Base-by-base conservation (phyloP, 2,329 filamentous ascomycete genomes). In the Colletotrichum lentis region DNA sequence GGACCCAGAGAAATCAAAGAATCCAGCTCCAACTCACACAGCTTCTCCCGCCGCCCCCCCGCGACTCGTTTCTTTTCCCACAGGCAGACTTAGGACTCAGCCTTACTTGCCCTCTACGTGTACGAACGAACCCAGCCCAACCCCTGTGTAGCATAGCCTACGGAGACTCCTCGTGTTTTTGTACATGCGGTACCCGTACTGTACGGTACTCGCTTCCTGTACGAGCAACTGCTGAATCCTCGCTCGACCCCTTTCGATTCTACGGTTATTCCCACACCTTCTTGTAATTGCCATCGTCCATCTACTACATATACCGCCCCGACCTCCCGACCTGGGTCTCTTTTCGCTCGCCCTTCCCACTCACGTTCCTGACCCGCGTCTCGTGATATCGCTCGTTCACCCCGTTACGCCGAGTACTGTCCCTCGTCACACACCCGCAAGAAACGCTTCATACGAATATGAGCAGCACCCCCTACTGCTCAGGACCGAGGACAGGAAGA, bases 401-500 rank as follows among this genome's bases (percentile, higher is more conserved):
- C 14, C 43, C 52, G 22, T 62, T 52, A 58, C 62, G 62, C 54
- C 41, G 54, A 64, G 31, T 16, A 14, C 47, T 55, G 39, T 35
- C 41, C 18, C 27, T 46, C 41, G 55, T 56, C 55, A 35, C 27
- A 46, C 44, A 41, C 44, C 62, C 61, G 50, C 50, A 61, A 24
- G 24, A 68, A 14, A 37, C 46, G 31, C 39, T 62, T 27, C 24
- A 39, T 53, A 67, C 57, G 67, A 71, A 71, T 65, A 71, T 71
- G 70, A 71, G 68, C 63, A 71, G 70, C 64, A 37, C 61, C 70
- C 64, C 62, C 62, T 52, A 60, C 67, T 70, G 70, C 64, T 67
- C 58, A 65, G 58, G 68, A 70, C 58, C 58, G 70, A 65, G 70
- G 70, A 71, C 53, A 69, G 70, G 68, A 69, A 70, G 64, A 70